Percentiles rank a stretch among this genome's conserved stretches.
These are phyloP conservation scores for Kockovaella imperatae DNA, from an alignment of 768 basidiomycete species.

Conservation along the genomic window DNA sequence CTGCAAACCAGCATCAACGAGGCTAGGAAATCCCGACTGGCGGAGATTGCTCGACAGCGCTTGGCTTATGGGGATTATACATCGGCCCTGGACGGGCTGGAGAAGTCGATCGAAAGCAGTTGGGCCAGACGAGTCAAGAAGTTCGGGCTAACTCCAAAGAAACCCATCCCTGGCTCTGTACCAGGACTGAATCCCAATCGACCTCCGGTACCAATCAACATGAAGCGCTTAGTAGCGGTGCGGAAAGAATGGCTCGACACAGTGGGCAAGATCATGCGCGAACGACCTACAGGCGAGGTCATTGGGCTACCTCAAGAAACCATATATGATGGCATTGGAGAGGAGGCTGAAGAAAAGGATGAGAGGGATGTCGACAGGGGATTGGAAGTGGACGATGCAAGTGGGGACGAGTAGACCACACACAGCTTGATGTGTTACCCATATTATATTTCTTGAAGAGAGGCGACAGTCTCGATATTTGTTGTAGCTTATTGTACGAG, in stretches of 20 bases:
- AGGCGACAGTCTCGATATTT: not conserved
- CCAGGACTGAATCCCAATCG: slow-evolving; percentile 37
- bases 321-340: slow-evolving; percentile 59
- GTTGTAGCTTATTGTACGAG: too few relatives aligned
- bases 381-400: slow-evolving; percentile 7
- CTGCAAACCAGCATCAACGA: slow-evolving; percentile 74
- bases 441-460: not conserved
- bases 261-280: slow-evolving; percentile 67
- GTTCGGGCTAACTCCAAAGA: slow-evolving; percentile 48
- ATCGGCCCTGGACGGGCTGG: slow-evolving; percentile 72
- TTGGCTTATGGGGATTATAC: slow-evolving; percentile 88
- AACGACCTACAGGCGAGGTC: slow-evolving; percentile 53
- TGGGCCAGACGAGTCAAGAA: slow-evolving; percentile 73
- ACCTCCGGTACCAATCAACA: slow-evolving; percentile 37
- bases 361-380: slow-evolving; percentile 26
- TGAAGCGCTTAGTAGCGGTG: slow-evolving; percentile 57
- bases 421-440: not conserved
- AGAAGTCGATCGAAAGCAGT: slow-evolving; percentile 67
- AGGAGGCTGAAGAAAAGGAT: slow-evolving; percentile 23
- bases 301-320: slow-evolving; percentile 25
- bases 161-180: slow-evolving; percentile 8
- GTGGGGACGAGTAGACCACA: slow-evolving; percentile 3
- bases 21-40: slow-evolving; percentile 65
- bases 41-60: slow-evolving; percentile 69
- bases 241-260: slow-evolving; percentile 69